Percentiles rank a stretch among this genome's conserved stretches.
These are phyloP conservation scores for Termitomyces titanicus DNA, from an alignment of 768 basidiomycete genomes.

Conservation along the genomic window DNA sequence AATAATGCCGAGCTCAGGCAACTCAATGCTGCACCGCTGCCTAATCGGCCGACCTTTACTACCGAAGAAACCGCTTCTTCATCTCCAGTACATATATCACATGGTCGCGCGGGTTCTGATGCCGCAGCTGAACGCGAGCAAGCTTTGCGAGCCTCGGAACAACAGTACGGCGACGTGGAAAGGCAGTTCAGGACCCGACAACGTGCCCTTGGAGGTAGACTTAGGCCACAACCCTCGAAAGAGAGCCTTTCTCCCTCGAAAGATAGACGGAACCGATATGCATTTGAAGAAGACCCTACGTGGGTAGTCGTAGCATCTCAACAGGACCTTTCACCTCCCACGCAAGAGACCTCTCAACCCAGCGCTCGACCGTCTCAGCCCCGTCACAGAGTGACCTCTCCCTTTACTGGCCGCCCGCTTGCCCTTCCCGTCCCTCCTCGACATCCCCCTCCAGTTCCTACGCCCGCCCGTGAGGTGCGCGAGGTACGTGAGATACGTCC, in stretches of 20 bases:
- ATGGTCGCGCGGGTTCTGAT: conserved; percentile 49
- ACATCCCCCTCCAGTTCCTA: conserved; percentile 35
- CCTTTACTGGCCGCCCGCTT: conserved; percentile 27
- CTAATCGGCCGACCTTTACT: conserved; percentile 36
- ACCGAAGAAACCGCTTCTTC: conserved; percentile 35
- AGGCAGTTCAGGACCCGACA: conserved; percentile 30
- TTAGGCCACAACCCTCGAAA: conserved; percentile 27
- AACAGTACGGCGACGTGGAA: conserved; percentile 24
- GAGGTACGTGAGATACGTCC: conserved; percentile 35
- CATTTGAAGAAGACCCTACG: conserved; percentile 22
- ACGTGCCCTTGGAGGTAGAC: conserved; percentile 21
- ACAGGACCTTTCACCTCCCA: conserved; percentile 22
- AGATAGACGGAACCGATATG: conserved; percentile 22
- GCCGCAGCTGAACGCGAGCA: conserved; percentile 47
- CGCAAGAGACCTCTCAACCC: conserved; percentile 26
- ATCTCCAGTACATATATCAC: conserved; percentile 29
- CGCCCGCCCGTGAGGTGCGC: conserved; percentile 16
- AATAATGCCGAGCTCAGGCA: conserved; percentile 6
- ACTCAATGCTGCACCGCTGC: conserved; percentile 32
- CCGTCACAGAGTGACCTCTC: conserved; percentile 28
- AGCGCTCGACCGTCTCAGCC: conserved; percentile 28
- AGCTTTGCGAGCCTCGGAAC: conserved; percentile 35
- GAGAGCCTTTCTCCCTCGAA: conserved; percentile 24
- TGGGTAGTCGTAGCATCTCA: conserved; percentile 28
- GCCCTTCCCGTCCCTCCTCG: conserved; percentile 35